phyloP scores from a whole-genome alignment of 371 early-diverging fungal genomes.

The Phascolomyces articulosus region DNA sequence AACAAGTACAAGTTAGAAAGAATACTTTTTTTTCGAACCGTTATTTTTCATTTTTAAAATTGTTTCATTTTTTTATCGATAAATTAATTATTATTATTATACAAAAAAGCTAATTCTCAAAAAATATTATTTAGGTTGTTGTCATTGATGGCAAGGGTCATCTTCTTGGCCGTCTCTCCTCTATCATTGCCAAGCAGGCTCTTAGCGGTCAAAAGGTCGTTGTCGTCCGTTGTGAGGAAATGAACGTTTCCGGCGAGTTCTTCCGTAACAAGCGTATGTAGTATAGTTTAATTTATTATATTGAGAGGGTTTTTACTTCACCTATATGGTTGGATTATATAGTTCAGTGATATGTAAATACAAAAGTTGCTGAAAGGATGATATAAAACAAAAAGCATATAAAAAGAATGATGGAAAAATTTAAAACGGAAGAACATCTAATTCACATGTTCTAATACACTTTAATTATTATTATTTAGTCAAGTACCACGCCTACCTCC shows the following conservation, averaged over 20 bases:
- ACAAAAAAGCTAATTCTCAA: too few relatives aligned
- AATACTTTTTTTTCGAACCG: neutral
- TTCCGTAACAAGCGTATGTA: slow-evolving; percentile 97
- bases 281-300: neutral
- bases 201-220: slow-evolving; percentile 98
- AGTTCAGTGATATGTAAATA: too few relatives aligned
- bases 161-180: slow-evolving; percentile 98
- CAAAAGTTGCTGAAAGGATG: too few relatives aligned
- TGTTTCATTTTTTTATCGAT: too few relatives aligned
- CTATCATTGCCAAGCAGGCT: slow-evolving; percentile 98
- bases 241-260: slow-evolving; percentile 98
- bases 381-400: slow-evolving; percentile 3
- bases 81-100: too few relatives aligned
- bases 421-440: too few relatives aligned
- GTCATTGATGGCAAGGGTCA: slow-evolving; percentile 99
- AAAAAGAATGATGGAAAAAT: slow-evolving; percentile 1
- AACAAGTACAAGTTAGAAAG: neutral
- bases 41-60: neutral
- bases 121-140: slow-evolving; percentile 72
- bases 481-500: slow-evolving; percentile 96
- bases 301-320: neutral
- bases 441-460: too few relatives aligned
- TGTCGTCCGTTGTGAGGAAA: slow-evolving; percentile 98
- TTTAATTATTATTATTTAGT: slow-evolving; percentile 50
- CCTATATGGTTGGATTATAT: too few relatives aligned